phyloP scores from a whole-genome alignment of 2,329 filamentous ascomycete genomes.

The Sporothrix sp. region DNA sequence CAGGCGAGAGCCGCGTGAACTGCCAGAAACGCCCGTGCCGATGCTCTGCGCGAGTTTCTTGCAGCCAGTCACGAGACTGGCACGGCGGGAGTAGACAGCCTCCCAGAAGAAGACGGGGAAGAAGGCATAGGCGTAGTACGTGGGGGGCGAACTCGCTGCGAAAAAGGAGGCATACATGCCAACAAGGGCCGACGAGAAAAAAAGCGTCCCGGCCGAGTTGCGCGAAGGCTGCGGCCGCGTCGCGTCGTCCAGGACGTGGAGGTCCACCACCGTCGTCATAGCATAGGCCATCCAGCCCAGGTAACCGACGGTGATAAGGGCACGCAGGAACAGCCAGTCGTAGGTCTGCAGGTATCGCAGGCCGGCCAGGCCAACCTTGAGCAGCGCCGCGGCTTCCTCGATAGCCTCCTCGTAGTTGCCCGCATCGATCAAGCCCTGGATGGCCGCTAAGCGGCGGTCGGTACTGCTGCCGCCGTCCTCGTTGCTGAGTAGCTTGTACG shows the following conservation, averaged over 20 bases:
- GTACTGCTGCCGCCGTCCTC: constrained; percentile 26
- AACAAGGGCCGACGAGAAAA: constrained; percentile 69
- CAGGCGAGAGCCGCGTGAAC: constrained; percentile 21
- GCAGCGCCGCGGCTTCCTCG: constrained; percentile 62
- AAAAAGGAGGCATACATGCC: constrained; percentile 69
- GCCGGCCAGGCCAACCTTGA: constrained; percentile 68
- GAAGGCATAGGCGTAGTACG: constrained; percentile 85
- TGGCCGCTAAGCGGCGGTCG: constrained; percentile 56
- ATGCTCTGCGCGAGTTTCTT: constrained; percentile 61
- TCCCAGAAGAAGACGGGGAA: constrained; percentile 97
- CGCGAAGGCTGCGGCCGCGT: constrained; percentile 55
- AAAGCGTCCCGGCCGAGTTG: constrained; percentile 45
- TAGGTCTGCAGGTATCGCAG: constrained; percentile 94
- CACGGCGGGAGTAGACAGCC: constrained; percentile 72
- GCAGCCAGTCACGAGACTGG: constrained; percentile 57
- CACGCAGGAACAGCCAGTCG: constrained; percentile 91
- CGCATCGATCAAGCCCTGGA: constrained; percentile 56
- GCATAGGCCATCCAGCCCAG: constrained; percentile 94
- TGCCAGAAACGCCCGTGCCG: constrained; percentile 42
- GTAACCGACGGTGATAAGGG: constrained; percentile 82
- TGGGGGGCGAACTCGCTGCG: constrained; percentile 65
- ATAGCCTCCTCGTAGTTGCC: constrained; percentile 69
- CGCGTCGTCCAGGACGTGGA: constrained; percentile 70
- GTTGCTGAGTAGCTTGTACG: constrained; percentile 61
- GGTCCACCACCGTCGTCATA: constrained; percentile 75